Evolutionary conservation across 805 yeast genomes (phyloP), one percentile per base, ranked within the genome.

Genomic region (Pichia gijzeniarum): DNA sequence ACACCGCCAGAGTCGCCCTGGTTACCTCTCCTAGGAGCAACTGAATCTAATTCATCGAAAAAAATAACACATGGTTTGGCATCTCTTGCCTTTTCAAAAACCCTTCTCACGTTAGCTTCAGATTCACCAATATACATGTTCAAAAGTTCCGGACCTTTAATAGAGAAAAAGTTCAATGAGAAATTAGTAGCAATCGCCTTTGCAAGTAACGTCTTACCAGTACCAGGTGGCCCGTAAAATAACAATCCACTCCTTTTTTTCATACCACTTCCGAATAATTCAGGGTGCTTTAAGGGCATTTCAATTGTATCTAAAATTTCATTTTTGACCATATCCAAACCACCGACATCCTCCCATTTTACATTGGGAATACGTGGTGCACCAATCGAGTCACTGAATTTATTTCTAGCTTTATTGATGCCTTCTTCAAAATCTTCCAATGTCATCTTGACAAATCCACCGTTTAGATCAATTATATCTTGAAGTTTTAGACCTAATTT

Each of bases 1-100:
- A 93, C 98, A 54, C 98, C 99, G 16, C 98, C 98, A 2, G 97
- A 89, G 64, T 93, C 99, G 20, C 99, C 98, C 60, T 93, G 97
- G 61, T 91, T 90, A 25, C 99, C 99, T 70, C 98, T 80, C 62
- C 93, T 91, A 2, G 98, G 98, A 0, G 99, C 99, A 1, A 93
- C 97, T 1, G 97, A 89, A 66, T 93, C 99, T 65, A 93, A 73
- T 67, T 93, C 99, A 68, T 93, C 99, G 60, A 93, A 93, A 64
- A 93, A 93, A 16, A 93, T 89, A 17, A 93, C 97, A 70, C 99
- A 93, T 1, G 99, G 99, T 61, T 83, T 85, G 13, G 98, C 96
- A 64, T 93, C 99, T 44, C 98, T 72, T 0, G 98, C 98, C 53
- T 76, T 80, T 63, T 91, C 96, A 64, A 93, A 93, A 1, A 93